Base-by-base conservation (phyloP, 176 grass and related monocot species). In the Puya raimondii region DNA sequence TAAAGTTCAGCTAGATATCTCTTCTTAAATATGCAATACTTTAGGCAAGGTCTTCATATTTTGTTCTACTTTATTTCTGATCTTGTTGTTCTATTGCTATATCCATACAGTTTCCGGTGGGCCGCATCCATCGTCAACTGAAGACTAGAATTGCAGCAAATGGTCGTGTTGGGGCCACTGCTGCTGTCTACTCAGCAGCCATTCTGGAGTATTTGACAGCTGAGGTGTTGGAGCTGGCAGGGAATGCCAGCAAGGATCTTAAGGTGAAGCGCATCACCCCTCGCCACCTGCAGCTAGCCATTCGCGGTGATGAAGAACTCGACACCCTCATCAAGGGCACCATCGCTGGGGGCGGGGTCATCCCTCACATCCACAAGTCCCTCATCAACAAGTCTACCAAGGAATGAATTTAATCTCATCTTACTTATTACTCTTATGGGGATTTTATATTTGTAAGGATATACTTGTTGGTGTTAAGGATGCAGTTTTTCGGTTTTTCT, bases 311-410 rank as follows among this genome's bases (percentile, higher is more conserved):
- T 7, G 86, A 89, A 69, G 86, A 89, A 56, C 86, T 89, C 0
- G 86, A 89, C 10, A 89, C 86, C 67, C 86, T 89, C 72, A 89
- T 89, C 75, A 89, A 89, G 86, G 86, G 86, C 13, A 89, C 86
- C 75, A 89, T 89, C 3, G 86, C 86, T 2, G 82, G 86, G 27
- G 86, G 86, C 59, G 86, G 86, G 67, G 86, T 89, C 42, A 89
- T 89, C 65, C 86, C 86, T 3, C 86, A 89, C 70, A 89, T 89
- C 64, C 86, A 89, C 79, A 89, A 89, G 64, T 89, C 86, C 54
- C 79, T 89, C 23, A 89, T 89, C 79, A 89, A 89, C 82, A 89
- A 89, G 75, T 89, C 86, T 1, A 82, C 86, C 75, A 89, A 89
- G 48, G 86, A 89, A 80, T 89, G 82, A 88, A 42, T 42, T 42